Evolutionary conservation across 1,284 basidiomycete genomes (phyloP), one percentile per base, ranked within the genome.

Genomic region (Ceratobasidium theobromae): DNA sequence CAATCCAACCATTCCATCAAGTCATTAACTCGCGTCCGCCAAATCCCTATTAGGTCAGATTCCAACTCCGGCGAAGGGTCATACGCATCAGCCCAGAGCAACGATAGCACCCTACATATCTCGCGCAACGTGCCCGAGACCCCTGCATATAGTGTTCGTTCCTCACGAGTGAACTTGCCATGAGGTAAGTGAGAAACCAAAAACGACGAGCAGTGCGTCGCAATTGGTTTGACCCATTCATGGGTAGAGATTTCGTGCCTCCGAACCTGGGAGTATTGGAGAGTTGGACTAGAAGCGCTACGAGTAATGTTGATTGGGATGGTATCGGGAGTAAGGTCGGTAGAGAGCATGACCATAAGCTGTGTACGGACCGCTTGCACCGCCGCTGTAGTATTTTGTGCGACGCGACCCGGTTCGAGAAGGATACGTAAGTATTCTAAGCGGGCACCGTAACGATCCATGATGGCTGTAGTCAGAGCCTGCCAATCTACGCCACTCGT

Each of bases 401-500:
- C 23, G 12, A 51, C 23, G 2, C 33, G 48, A 18, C 40, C 46
- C 6, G 65, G 46, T 2, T 75, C 74, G 18, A 84, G 72, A 9
- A 79, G 70, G 68, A 79, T 72, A 1, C 69, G 75, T 1, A 78
- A 69, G 6, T 77, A 65, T 64, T 83, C 79, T n/a, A 84, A 71
- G 1, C 82, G 74, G 25, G 75, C 73, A 0, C 74, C 76, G 52
- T 79, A 81, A 21, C 82, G 76, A 40, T 82, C 77, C 1, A 78
- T 74, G 4, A 82, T 72, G 30, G 78, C 75, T 21, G 75, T 75
- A 21, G 77, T 53, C 30, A 84, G 72, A 1, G 75, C 75, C 38
- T 69, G 70, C 82, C 83, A 84, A 69, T 83, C 78, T 4, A 81
- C 70, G 0, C 78, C 78, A 48, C 77, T 80, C 64, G 57, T 3